Evolutionary conservation across 768 basidiomycete species (phyloP), one percentile per base, ranked within the genome.

Genomic region (Phaeotremella fagi): DNA sequence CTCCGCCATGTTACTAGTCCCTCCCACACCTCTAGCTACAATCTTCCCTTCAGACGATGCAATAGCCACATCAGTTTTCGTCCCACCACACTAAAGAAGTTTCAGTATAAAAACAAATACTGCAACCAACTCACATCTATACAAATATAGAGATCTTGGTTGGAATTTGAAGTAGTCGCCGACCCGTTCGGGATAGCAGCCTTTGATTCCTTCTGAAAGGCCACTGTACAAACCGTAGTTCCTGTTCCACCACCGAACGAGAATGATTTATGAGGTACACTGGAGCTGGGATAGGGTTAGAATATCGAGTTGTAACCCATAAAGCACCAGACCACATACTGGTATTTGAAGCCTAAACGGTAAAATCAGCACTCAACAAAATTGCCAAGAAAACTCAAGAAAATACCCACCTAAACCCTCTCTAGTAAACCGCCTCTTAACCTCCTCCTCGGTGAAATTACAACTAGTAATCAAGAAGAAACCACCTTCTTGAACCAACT

Each of bases 1-100:
- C 75, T 88, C 88, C 22, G 87, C 80, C 74, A 87, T 87, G 75
- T 94, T 94, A 61, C 89, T 90, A 0, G 87, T 86, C 1, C 88
- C 88, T 6, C 83, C 83, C 16, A 78, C 71, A 1, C 82, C 87
- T 38, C 85, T 83, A 1, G 83, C 84, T 38, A 88, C 53, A 61
- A 88, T 80, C 3, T 75, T 73, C 57, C 88, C 86, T 2, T 78
- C 59, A 18, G 68, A 60, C 67, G 84, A 78, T 55, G 79, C 79
- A 71, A 92, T 82, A 54, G 81, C 86, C 4, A 81, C 86, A 24
- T 85, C 81, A 9, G 90, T 90, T 77, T 92, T 94, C 38, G 87
- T 87, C 20, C 88, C 90, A 26, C 90, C 90, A 57, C 52, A 55
- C 66, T 65, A 44, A 36, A 15, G 4, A 16, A 35, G 50, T 33